phyloP scores from a whole-genome alignment of 1,284 basidiomycete genomes.

The Pseudozyma tsukubaensis region DNA sequence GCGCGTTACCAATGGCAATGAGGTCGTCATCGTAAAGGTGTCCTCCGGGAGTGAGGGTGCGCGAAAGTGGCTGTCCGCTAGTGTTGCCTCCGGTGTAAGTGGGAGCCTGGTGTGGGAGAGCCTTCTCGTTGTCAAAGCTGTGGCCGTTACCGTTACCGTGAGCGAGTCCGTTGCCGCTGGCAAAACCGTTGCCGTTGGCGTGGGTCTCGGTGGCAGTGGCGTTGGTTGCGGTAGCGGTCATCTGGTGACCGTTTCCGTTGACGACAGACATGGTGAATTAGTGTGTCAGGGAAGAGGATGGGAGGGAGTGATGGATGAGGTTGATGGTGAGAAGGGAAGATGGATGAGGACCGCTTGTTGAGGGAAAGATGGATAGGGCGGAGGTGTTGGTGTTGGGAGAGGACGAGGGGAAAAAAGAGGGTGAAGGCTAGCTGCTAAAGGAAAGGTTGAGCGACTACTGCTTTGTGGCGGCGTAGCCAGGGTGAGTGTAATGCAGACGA shows the following conservation, averaged over 20 bases:
- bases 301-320: conserved; percentile 5
- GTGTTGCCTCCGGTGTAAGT: conserved; percentile 32
- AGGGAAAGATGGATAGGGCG: not conserved
- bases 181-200: conserved; percentile 10
- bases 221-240: conserved; percentile 23
- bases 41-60: conserved; percentile 52
- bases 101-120: conserved; percentile 29
- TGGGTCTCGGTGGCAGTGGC: conserved; percentile 3
- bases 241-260: conserved; percentile 20
- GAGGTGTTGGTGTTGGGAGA: not conserved
- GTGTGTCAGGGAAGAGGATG: not conserved
- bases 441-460: too few relatives aligned
- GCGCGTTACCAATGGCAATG: conserved; percentile 47
- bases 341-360: not conserved
- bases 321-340: conserved; percentile 1
- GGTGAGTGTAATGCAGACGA: too few relatives aligned
- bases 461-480: too few relatives aligned
- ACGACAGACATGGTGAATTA: conserved; percentile 22
- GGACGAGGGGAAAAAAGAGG: not conserved
- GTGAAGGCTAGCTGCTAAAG: not conserved
- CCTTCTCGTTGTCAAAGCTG: conserved; percentile 34
- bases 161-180: not conserved
- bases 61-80: conserved; percentile 11
- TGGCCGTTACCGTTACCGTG: conserved; percentile 9
- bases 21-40: conserved; percentile 54